Evolutionary conservation across 1,139 yeast genomes (phyloP), one percentile per base, ranked within the genome.

Genomic region (Yamadazyma epiphylla): DNA sequence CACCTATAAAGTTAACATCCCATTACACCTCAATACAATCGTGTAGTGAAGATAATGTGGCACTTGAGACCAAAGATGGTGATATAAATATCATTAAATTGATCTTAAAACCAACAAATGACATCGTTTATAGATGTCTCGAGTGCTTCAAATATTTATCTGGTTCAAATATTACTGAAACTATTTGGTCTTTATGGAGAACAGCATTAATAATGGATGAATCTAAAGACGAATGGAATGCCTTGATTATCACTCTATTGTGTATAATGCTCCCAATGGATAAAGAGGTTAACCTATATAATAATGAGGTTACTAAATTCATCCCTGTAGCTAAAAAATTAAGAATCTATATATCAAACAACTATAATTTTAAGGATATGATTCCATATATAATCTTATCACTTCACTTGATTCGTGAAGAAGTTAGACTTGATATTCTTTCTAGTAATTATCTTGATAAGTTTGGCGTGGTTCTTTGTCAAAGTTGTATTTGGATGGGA

Each of bases 361-460:
- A 59, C 35, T 70, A 68, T 39, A 55, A 67, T 2, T 52, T 77
- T 25, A 53, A 60, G 8, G 75, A 74, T 25, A 54, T 75, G 46
- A 55, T 79, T 2, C 85, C 87, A 1, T 77, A 74, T 38, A 66
- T 86, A n/a, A 65, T 80, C 0, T 55, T 84, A 20, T 75, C 88
- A 0, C 54, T 89, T 24, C 97, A 89, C 58, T 49, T 87, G 21
- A 58, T 87, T 3, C 60, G 89, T 36, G 96, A 91, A 52, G 97
- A 89, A 39, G 56, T 70, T 26, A 67, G 73, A 33, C 60, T 91
- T 22, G 78, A 83, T 43, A 56, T 76, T 2, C 58, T 79, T 22
- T 63, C 69, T 8, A 39, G 49, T 3, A 38, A 45, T 0, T 57
- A 62, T 13, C 58, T 70, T 12, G 43, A 56, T 4, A 53, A 55